Evolutionary conservation across 306 rosid genomes (phyloP), one percentile per base, ranked within the genome.

Genomic region (Cucurbita ficifolia): DNA sequence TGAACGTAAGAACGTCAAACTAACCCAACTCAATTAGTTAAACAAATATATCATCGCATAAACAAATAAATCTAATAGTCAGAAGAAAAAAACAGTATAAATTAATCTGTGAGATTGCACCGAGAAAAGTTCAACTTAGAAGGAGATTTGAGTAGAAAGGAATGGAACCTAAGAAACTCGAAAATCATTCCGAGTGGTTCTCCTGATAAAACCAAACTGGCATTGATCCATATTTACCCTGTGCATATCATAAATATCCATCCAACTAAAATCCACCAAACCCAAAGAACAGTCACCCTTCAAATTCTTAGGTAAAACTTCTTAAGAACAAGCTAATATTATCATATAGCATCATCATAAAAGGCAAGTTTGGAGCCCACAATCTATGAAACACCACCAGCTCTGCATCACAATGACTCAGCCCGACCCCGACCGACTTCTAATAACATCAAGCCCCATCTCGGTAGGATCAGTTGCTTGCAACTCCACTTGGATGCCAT

Each of bases 391-490:
- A 72, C 76, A 72, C 54, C n/a, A 13, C 39, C 61, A 71, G 49
- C 46, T 3, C 21, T 18, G 59, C 75, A 70, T 50, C 33, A 3
- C 29, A 48, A 16, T 29, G 22, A 51, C 46, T 16, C 7, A 18
- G 63, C 50, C 63, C 0, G 76, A 72, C 13, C 50, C 63, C 0
- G 76, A 72, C 13, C 76, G 76, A 54, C 76, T 72, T 38, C 63
- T 53, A 51, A 72, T 72, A 72, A 72, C 76, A 53, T 72, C 76
- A 12, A 72, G 76, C n/a, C 76, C 76, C 76, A 72, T 72, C 48
- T 72, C 76, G 4, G 64, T 72, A 38, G 76, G 76, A 72, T 72
- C 76, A 39, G 76, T 72, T 22, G 76, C 76, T 72, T 72, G 76
- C 13, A 72, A 54, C 64, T 72, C 76, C 61, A 72, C 63, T 54